Conservation (phyloP, 2,329 filamentous ascomycete species). For the Ambrosiella cleistominuta region DNA sequence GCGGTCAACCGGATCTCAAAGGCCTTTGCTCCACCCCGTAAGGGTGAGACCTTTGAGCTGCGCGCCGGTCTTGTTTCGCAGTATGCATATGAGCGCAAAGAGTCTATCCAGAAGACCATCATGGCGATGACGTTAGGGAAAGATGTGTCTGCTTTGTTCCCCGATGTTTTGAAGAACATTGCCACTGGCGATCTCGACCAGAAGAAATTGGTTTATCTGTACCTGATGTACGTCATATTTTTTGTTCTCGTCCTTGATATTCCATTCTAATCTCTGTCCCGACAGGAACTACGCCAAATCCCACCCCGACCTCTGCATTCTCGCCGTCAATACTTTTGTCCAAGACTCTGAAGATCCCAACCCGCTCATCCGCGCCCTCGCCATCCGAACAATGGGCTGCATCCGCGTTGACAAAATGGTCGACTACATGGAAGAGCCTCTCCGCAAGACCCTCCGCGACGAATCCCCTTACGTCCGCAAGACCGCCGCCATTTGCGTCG, state of each 20-base stretch:
- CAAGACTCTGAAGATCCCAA: constrained; percentile 99
- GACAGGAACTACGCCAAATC: constrained; percentile 96
- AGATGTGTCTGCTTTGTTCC: constrained; percentile 92
- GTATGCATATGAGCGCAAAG: constrained; percentile 98
- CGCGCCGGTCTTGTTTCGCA: constrained; percentile 90
- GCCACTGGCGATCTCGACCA: constrained; percentile 87
- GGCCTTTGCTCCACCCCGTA: constrained; percentile 80
- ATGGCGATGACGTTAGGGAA: constrained; percentile 99
- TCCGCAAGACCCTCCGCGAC: constrained; percentile 88
- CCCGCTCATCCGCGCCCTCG: constrained; percentile 80
- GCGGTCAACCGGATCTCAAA: constrained; percentile 91
- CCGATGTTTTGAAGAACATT: constrained; percentile 97
- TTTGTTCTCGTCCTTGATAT: background rate
- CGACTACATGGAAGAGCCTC: constrained; percentile 97
- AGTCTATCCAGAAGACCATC: constrained; percentile 98
- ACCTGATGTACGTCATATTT: constrained; percentile 60
- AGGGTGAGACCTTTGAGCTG: constrained; percentile 96
- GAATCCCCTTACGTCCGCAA: constrained; percentile 98
- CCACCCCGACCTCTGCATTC: constrained; percentile 93
- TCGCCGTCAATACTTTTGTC: constrained; percentile 97
- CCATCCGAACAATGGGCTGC: constrained; percentile 96
- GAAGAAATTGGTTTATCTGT: constrained; percentile 98
- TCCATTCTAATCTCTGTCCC: background rate
- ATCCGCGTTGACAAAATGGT: constrained; percentile 99
- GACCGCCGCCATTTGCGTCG: constrained; percentile 92